phyloP scores from a whole-genome alignment of 441 rosid species.

The Populus hybrid region DNA sequence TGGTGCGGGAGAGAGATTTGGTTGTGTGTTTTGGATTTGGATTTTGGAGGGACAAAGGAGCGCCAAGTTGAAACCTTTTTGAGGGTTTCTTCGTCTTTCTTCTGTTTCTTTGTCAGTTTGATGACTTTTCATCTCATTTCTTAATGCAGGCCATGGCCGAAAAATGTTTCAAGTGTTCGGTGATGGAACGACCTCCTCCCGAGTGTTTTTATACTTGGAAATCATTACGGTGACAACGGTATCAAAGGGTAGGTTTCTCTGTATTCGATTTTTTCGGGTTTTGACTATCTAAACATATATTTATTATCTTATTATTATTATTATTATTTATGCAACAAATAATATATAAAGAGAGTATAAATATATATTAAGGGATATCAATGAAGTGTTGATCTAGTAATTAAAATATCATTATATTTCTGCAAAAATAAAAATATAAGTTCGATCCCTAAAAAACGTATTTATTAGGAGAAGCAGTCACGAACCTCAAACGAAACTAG shows the following conservation, averaged over 20 bases:
- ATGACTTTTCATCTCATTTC: background rate
- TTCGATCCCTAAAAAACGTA: too few relatives aligned
- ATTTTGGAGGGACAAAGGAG: background rate
- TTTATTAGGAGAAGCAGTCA: too few relatives aligned
- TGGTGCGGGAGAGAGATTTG: background rate
- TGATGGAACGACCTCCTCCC: background rate
- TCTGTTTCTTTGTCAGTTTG: background rate
- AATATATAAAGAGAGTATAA: too few relatives aligned
- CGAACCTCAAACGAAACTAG: too few relatives aligned
- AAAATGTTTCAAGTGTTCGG: background rate
- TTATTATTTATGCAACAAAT: too few relatives aligned
- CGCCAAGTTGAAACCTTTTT: background rate
- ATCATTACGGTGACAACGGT: background rate
- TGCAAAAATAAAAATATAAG: rapidly evolving
- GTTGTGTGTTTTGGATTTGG: background rate
- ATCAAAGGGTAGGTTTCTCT: too few relatives aligned
- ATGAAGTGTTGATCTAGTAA: too few relatives aligned
- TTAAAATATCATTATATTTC: too few relatives aligned
- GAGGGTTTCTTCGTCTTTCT: background rate
- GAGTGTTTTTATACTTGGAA: background rate
- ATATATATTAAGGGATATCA: too few relatives aligned
- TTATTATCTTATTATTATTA: too few relatives aligned
- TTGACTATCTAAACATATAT: too few relatives aligned
- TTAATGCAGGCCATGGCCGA: background rate
- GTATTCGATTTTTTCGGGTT: too few relatives aligned